Conservation (phyloP, 176 grass and related monocot genomes). For the Puya raimondii region DNA sequence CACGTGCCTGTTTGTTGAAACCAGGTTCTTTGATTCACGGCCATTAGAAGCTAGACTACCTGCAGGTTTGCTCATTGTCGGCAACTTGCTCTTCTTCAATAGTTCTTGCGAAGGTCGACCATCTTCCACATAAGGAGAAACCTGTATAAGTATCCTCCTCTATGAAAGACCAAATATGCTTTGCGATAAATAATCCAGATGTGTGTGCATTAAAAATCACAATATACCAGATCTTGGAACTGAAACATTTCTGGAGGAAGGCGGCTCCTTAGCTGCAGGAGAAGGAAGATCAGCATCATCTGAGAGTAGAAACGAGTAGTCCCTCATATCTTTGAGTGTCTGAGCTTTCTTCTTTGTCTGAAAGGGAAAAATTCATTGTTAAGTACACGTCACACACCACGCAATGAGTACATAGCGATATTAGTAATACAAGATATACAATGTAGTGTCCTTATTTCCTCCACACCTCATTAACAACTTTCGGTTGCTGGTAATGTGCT, state of each 20-base stretch:
- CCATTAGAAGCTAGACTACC: conserved; percentile 5
- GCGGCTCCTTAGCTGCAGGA: conserved; percentile 17
- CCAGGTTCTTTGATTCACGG: conserved; percentile 31
- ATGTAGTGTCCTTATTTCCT: conserved; percentile 12
- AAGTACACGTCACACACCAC: not conserved
- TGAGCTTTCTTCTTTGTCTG: conserved; percentile 69
- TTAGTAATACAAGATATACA: not conserved
- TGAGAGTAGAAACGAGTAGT: conserved; percentile 70
- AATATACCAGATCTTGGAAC: conserved; percentile 57
- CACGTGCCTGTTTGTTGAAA: conserved; percentile 19
- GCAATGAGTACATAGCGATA: not conserved
- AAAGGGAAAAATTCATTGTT: conserved; percentile 7
- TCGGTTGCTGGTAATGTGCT: conserved; percentile 28
- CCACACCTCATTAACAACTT: conserved; percentile 45
- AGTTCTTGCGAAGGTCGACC: conserved; percentile 4
- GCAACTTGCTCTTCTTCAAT: conserved; percentile 5
- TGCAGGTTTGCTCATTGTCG: conserved; percentile 1
- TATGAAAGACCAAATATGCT: conserved; percentile 16
- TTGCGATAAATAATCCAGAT: not conserved
- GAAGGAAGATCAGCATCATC: conserved; percentile 45
- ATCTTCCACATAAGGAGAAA: conserved; percentile 34
- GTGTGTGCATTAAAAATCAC: not conserved
- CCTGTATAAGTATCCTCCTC: conserved; percentile 32
- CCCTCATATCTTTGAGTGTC: conserved; percentile 50
- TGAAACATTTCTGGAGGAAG: conserved; percentile 10